These are phyloP conservation scores for Trichoderma guizhouense DNA, from an alignment of 2,329 filamentous ascomycete genomes.

Conservation along the genomic window DNA sequence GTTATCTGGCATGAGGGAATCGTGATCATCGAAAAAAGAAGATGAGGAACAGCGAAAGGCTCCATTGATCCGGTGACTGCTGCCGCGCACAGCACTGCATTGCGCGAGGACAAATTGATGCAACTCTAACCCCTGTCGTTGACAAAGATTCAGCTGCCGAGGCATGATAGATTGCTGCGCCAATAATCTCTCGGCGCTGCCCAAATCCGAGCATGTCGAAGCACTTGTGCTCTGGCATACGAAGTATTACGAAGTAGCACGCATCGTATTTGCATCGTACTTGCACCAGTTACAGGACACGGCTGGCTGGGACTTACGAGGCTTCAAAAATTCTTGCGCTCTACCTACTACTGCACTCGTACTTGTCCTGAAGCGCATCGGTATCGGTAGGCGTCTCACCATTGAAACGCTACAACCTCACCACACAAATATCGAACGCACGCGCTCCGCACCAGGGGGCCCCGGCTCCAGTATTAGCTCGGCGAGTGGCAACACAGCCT, in stretches of 20 bases:
- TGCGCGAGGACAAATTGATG: not conserved
- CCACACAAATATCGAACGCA: conserved; percentile 11
- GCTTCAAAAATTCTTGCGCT: not conserved
- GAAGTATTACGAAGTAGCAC: not conserved
- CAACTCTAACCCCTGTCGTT: conserved; percentile 5
- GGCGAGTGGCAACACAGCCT: conserved; percentile 4
- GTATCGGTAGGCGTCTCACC: conserved; percentile 17
- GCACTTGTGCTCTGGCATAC: not conserved
- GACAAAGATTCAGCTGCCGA: conserved; percentile 5
- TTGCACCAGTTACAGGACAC: not conserved
- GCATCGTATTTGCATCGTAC: not conserved
- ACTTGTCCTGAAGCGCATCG: not conserved
- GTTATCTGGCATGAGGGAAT: not conserved
- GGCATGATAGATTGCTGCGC: not conserved
- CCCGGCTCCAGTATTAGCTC: not conserved
- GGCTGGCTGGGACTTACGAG: not conserved
- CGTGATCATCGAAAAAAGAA: not conserved
- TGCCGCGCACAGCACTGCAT: not conserved
- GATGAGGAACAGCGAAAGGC: not conserved
- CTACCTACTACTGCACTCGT: not conserved
- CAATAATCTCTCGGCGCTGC: conserved; percentile 9
- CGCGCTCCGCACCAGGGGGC: conserved; percentile 3
- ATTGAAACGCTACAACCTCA: conserved; percentile 19
- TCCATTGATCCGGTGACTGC: not conserved
- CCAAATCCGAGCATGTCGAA: not conserved